Percentiles rank a stretch among this genome's conserved stretches.
Evolutionary conservation across 176 grass and related monocot genomes (phyloP).

Genomic region (Carex pumila): DNA sequence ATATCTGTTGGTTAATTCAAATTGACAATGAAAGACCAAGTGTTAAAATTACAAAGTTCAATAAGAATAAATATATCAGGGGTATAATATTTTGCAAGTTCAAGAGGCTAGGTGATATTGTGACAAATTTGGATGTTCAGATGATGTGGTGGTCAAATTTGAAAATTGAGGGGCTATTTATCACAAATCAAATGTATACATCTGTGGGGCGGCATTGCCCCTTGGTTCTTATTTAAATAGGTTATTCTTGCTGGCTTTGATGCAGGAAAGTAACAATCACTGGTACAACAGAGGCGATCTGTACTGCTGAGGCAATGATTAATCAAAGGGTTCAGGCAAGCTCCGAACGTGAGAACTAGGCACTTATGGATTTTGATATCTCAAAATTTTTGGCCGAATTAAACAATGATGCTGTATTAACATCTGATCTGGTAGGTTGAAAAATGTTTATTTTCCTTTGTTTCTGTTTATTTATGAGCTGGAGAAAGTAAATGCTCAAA

Average conservation of each 20-base stretch:
- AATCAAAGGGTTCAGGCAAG: conserved; percentile 86
- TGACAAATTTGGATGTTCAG: not conserved
- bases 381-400: conserved; percentile 15
- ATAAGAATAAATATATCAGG: not conserved
- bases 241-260: not conserved
- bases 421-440: conserved; percentile 16
- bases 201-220: not conserved
- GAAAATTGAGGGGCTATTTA: not conserved
- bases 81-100: not conserved
- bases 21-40: not conserved
- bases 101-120: not conserved
- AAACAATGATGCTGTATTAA: conserved; percentile 14
- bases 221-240: not conserved
- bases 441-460: conserved; percentile 18
- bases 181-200: not conserved
- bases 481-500: conserved; percentile 17
- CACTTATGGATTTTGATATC: not conserved
- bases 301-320: conserved; percentile 75
- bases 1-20: not conserved
- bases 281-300: conserved; percentile 69
- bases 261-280: conserved; percentile 96
- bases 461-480: not conserved
- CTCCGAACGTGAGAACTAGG: conserved; percentile 38
- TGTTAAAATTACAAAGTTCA: not conserved
- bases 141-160: not conserved